Evolutionary conservation across 768 basidiomycete genomes (phyloP).

Genomic region (Fomitopsis pulvina): DNA sequence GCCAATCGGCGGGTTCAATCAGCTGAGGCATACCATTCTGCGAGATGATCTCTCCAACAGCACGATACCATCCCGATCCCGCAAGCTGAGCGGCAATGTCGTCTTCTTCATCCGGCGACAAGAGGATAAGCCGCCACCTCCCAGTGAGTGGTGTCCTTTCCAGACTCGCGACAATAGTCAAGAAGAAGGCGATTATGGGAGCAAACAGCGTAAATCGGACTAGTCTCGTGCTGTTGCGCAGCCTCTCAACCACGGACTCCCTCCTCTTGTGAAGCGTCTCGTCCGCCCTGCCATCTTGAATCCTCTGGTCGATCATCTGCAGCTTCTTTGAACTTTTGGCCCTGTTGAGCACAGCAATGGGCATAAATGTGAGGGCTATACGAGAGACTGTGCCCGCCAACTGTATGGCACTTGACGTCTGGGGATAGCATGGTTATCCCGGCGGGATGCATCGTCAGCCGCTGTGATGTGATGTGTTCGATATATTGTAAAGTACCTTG

Average conservation of each 20-base stretch:
- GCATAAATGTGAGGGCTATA: constrained; percentile 70
- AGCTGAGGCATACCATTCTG: constrained; percentile 53
- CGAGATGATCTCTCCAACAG: constrained; percentile 74
- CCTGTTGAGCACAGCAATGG: constrained; percentile 58
- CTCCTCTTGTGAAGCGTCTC: constrained; percentile 49
- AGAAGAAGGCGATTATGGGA: constrained; percentile 57
- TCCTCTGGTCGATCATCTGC: constrained; percentile 39
- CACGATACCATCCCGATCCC: constrained; percentile 81
- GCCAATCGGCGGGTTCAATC: constrained; percentile 79
- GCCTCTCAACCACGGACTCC: constrained; percentile 37
- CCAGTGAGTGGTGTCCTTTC: constrained; percentile 84
- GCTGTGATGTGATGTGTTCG: not conserved
- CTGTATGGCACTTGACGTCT: constrained; percentile 74
- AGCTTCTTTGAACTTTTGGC: constrained; percentile 44
- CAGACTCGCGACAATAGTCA: constrained; percentile 63
- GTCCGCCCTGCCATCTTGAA: constrained; percentile 30
- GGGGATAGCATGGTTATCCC: constrained; percentile 10
- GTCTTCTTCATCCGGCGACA: constrained; percentile 92
- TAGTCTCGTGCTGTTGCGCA: constrained; percentile 42
- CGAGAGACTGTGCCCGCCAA: constrained; percentile 64
- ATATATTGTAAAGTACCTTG: constrained; percentile 41
- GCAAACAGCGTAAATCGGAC: constrained; percentile 52
- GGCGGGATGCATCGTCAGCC: constrained; percentile 5
- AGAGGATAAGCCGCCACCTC: constrained; percentile 77
- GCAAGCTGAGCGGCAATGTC: constrained; percentile 74